Evolutionary conservation across 768 basidiomycete genomes (phyloP).

Genomic region (Leccinum sublutescens): DNA sequence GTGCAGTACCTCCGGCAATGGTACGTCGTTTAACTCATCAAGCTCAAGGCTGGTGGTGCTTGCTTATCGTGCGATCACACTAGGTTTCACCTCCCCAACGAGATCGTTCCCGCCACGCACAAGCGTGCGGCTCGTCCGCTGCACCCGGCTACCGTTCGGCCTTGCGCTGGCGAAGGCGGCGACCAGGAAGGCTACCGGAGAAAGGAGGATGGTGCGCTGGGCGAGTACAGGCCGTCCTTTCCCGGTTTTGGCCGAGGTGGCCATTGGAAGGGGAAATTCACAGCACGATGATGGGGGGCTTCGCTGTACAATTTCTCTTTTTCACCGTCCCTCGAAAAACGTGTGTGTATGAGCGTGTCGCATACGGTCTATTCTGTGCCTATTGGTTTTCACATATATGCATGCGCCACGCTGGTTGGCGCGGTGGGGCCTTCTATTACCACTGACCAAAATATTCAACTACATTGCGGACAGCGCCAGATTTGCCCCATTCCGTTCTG

Average conservation of each 20-base stretch:
- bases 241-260: slow-evolving; percentile 87
- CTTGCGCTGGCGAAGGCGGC: slow-evolving; percentile 70
- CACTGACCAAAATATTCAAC: too few species aligned
- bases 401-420: too few species aligned
- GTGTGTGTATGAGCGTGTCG: slow-evolving; percentile 28
- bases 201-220: slow-evolving; percentile 85
- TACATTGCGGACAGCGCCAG: not conserved
- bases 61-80: not conserved
- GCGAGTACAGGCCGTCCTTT: slow-evolving; percentile 87
- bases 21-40: slow-evolving; percentile 28
- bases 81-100: slow-evolving; percentile 90
- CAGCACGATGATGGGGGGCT: not conserved
- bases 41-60: not conserved
- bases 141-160: slow-evolving; percentile 74
- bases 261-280: slow-evolving; percentile 43
- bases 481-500: not conserved
- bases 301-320: not conserved
- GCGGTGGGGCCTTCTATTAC: not conserved
- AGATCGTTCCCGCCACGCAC: slow-evolving; percentile 97
- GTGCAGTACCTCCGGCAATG: slow-evolving; percentile 96
- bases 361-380: slow-evolving; percentile 27
- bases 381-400: slow-evolving; percentile 2
- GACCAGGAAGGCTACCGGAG: slow-evolving; percentile 88
- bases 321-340: slow-evolving; percentile 18
- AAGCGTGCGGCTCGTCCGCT: slow-evolving; percentile 91